These are phyloP conservation scores for Thoreauomyces humboldtii DNA, from an alignment of 192 early-diverging fungal genomes.

Conservation along the genomic window DNA sequence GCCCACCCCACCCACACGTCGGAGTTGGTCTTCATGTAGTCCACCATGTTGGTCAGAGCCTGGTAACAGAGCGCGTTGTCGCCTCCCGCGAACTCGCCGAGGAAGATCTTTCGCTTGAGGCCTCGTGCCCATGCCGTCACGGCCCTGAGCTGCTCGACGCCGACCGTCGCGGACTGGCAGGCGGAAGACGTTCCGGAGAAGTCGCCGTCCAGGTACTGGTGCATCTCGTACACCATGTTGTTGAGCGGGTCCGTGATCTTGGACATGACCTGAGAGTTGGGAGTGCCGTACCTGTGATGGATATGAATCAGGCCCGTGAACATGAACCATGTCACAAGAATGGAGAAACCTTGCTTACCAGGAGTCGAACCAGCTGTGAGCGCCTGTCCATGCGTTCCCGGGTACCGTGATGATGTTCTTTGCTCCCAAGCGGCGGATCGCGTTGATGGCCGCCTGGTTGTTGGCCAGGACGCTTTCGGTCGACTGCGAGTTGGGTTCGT, in stretches of 20 bases:
- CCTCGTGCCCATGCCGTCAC: slow-evolving; percentile 25
- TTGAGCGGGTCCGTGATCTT: slow-evolving; percentile 28
- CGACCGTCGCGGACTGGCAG: slow-evolving; percentile 11
- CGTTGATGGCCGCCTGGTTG: slow-evolving; percentile 29
- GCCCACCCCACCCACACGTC: slow-evolving; percentile 16
- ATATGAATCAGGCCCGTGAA: too few species aligned
- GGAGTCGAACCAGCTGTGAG: slow-evolving; percentile 21
- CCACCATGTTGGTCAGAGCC: slow-evolving; percentile 6
- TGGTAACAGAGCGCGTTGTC: slow-evolving; percentile 13
- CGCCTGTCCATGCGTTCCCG: slow-evolving; percentile 31
- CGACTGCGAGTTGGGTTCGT: slow-evolving; percentile 20
- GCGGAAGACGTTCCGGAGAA: slow-evolving; percentile 17
- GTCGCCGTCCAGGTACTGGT: slow-evolving; percentile 37
- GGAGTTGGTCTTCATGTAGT: slow-evolving; percentile 14
- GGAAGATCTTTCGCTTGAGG: slow-evolving; percentile 25
- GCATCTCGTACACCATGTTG: slow-evolving; percentile 33
- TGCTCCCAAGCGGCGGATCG: slow-evolving; percentile 31
- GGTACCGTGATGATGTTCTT: slow-evolving; percentile 32
- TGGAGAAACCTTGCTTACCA: too few species aligned
- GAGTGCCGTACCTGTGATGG: slow-evolving; percentile 10
- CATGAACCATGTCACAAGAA: too few species aligned
- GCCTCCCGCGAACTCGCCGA: slow-evolving; percentile 29
- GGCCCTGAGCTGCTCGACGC: slow-evolving; percentile 4
- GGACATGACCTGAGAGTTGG: slow-evolving; percentile 20
- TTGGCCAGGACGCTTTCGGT: slow-evolving; percentile 7